These are phyloP conservation scores for Lanmaoa pseudosensibilis DNA, from an alignment of 768 basidiomycete species.

Conservation along the genomic window DNA sequence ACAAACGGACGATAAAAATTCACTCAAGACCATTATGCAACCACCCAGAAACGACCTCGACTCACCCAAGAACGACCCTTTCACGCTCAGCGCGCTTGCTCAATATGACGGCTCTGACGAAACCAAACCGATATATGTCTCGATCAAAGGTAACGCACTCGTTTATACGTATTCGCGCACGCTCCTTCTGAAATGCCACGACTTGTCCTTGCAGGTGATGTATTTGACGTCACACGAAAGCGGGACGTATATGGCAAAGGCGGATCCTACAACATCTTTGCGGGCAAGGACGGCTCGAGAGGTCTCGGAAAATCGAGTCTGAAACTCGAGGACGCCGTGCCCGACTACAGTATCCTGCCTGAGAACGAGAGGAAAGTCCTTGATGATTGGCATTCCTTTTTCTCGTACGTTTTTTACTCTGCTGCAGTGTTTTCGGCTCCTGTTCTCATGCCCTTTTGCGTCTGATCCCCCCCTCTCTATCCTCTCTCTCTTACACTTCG, in stretches of 20 bases:
- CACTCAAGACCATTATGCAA: conserved; percentile 70
- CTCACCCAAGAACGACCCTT: conserved; percentile 78
- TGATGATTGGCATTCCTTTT: conserved; percentile 89
- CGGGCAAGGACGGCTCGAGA: conserved; percentile 90
- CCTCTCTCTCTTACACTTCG: background rate
- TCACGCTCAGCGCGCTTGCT: conserved; percentile 66
- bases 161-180: conserved; percentile 31
- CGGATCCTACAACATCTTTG: conserved; percentile 78
- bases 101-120: conserved; percentile 68
- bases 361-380: conserved; percentile 76
- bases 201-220: conserved; percentile 42
- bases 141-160: conserved; percentile 76
- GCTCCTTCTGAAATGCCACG: background rate
- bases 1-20: conserved; percentile 27
- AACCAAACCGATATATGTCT: conserved; percentile 78
- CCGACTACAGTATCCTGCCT: conserved; percentile 78
- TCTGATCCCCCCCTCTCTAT: background rate
- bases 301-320: conserved; percentile 90
- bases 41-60: conserved; percentile 56
- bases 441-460: background rate
- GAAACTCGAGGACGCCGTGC: conserved; percentile 79
- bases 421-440: background rate
- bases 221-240: conserved; percentile 89
- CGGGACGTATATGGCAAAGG: conserved; percentile 87
- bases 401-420: conserved; percentile 55